phyloP scores from a whole-genome alignment of 139 green algal species.

The Micractinium sp. region DNA sequence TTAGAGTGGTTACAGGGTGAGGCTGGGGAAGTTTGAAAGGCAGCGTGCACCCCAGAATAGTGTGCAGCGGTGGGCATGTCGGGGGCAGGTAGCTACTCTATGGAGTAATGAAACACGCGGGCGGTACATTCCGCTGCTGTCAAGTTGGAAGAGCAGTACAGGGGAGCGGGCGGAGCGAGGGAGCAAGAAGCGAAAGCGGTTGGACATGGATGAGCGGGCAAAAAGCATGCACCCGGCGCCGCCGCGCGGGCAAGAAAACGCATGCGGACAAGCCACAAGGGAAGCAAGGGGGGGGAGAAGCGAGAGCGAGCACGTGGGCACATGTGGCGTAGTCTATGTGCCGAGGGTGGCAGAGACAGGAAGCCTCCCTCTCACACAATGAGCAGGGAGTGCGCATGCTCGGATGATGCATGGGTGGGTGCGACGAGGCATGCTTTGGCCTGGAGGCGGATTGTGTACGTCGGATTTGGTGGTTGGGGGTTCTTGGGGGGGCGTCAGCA shows the following conservation, averaged over 20 bases:
- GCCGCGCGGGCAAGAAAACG: not conserved
- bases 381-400: not conserved
- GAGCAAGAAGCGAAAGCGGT: not conserved
- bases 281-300: not conserved
- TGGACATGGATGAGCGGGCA: not conserved
- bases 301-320: not conserved
- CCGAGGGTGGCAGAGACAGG: not conserved
- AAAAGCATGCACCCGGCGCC: not conserved
- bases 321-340: not conserved
- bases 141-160: conserved; percentile 6
- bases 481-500: not conserved
- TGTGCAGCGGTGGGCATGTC: too few species aligned
- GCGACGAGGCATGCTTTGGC: not conserved
- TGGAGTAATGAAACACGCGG: not conserved
- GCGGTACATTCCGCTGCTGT: not conserved
- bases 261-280: not conserved
- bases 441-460: too few species aligned
- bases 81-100: not conserved
- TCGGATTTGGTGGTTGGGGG: not conserved
- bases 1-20: not conserved
- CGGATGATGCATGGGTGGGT: not conserved
- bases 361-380: not conserved
- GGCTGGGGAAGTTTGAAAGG: too few species aligned
- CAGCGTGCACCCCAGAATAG: too few species aligned
- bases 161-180: not conserved